Evolutionary conservation across 2,329 filamentous ascomycete species (phyloP).

Genomic region (Zopfia rhizophila): DNA sequence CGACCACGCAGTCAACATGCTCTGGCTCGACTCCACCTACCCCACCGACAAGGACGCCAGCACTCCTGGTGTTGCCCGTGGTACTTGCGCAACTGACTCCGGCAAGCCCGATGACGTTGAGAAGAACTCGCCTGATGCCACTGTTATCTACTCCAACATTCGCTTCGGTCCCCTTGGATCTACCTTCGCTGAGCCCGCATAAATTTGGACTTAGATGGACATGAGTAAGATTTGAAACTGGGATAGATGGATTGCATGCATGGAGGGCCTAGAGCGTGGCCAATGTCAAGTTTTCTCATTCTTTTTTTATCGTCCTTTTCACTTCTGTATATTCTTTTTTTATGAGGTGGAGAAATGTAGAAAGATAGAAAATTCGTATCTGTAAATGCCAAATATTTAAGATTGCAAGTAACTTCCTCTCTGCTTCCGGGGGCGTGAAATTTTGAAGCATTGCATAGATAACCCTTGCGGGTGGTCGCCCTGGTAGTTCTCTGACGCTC

Average conservation of each 20-base stretch:
- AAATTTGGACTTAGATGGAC: conserved; percentile 26
- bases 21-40: conserved; percentile 77
- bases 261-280: conserved; percentile 10
- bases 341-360: too few relatives aligned
- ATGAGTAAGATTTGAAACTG: too few relatives aligned
- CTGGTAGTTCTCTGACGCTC: too few relatives aligned
- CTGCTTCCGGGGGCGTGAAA: too few relatives aligned
- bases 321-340: too few relatives aligned
- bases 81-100: conserved; percentile 49
- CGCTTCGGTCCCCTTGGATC: conserved; percentile 53
- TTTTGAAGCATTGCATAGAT: too few relatives aligned
- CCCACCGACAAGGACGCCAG: conserved; percentile 56
- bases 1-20: conserved; percentile 75
- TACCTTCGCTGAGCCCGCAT: conserved; percentile 46
- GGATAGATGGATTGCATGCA: conserved; percentile 5
- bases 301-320: too few relatives aligned
- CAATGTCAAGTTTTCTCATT: too few relatives aligned
- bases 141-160: conserved; percentile 54
- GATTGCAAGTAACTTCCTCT: too few relatives aligned
- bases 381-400: too few relatives aligned
- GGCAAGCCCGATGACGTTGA: conserved; percentile 51
- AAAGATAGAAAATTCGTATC: too few relatives aligned
- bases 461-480: too few relatives aligned
- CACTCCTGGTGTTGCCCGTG: conserved; percentile 48
- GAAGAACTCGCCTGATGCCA: conserved; percentile 43